Conservation (phyloP, 192 early-diverging fungal species). For the Spizellomyces sp. region DNA sequence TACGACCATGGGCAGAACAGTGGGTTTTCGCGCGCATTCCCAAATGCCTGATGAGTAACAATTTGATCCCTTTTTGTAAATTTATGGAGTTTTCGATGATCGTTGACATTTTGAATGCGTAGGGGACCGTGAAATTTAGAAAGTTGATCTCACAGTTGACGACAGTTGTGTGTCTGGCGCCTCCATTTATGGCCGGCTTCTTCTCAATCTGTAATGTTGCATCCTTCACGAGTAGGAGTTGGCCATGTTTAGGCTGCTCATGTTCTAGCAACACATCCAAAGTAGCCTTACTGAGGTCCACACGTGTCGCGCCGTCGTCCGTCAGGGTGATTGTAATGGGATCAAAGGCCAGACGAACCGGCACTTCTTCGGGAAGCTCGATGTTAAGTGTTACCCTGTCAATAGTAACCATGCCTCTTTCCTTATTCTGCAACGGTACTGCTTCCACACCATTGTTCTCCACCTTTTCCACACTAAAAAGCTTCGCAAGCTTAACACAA, state of each 20-base stretch:
- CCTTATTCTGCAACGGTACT: background rate
- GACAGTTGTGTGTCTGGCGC: background rate
- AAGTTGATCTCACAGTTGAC: background rate
- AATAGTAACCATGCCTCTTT: background rate
- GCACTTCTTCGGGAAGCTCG: slow-evolving; percentile 18
- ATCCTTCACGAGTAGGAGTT: background rate
- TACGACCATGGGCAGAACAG: slow-evolving; percentile 12
- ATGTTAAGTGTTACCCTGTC: slow-evolving; percentile 1
- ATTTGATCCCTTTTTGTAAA: slow-evolving; percentile 42
- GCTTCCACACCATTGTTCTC: background rate
- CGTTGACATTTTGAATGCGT: slow-evolving; percentile 35
- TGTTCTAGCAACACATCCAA: slow-evolving; percentile 9
- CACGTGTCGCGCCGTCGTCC: background rate
- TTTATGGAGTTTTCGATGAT: slow-evolving; percentile 50
- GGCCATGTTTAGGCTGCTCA: background rate
- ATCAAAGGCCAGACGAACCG: background rate
- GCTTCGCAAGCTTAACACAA: slow-evolving; percentile 17
- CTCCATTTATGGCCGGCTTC: background rate
- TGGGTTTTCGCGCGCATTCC: slow-evolving; percentile 22
- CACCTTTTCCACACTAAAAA: slow-evolving; percentile 5
- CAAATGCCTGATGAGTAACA: slow-evolving; percentile 26
- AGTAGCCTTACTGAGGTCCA: background rate
- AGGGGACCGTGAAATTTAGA: slow-evolving; percentile 20
- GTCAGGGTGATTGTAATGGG: no score
- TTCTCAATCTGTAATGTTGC: background rate